These are phyloP conservation scores for Phlebiopsis gigantea DNA, from an alignment of 768 basidiomycete species.

Conservation along the genomic window DNA sequence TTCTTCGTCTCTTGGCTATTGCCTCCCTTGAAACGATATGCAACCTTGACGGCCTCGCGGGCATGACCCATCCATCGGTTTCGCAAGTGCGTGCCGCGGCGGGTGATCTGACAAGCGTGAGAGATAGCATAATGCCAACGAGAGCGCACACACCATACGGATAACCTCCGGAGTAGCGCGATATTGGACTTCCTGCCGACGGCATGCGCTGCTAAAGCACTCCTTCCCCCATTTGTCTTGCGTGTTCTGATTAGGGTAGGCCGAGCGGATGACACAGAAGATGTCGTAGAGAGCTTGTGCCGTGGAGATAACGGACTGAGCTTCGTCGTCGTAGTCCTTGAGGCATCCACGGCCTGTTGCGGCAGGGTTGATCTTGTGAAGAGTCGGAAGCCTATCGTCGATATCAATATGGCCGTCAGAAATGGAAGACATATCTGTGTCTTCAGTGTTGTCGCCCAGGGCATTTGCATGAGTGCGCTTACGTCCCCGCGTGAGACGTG, in stretches of 20 bases:
- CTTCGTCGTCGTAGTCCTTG: not conserved
- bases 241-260: not conserved
- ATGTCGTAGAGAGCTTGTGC: not conserved
- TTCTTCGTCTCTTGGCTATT: not conserved
- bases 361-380: not conserved
- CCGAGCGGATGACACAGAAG: not conserved
- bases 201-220: not conserved
- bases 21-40: not conserved
- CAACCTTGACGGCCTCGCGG: not conserved
- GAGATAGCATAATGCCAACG: not conserved
- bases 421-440: not conserved
- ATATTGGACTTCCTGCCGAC: not conserved
- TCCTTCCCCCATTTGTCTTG: not conserved
- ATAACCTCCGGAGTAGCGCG: not conserved
- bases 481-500: not conserved
- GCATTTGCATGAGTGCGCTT: not conserved
- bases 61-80: not conserved
- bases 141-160: not conserved
- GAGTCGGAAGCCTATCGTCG: no score
- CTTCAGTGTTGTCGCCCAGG: not conserved
- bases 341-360: not conserved
- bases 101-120: not conserved
- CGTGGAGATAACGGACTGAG: not conserved
- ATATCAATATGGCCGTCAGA: no score
- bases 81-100: not conserved